Percentiles rank a stretch among this genome's conserved stretches.
Evolutionary conservation across 805 yeast genomes (phyloP).

Genomic region (Kodamaea laetipori): DNA sequence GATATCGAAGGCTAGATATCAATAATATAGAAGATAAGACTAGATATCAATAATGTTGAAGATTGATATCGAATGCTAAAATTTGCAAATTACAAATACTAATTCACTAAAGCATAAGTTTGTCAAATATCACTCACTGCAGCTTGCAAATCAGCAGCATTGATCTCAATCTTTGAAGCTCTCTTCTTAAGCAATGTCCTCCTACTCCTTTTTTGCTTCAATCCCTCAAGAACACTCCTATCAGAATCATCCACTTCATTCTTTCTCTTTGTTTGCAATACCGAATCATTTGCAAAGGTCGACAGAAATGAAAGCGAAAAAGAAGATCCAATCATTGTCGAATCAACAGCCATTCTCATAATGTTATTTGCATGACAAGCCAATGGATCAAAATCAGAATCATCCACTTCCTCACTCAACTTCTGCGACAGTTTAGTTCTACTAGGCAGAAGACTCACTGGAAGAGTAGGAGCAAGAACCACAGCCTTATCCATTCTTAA

Average conservation of each 20-base stretch:
- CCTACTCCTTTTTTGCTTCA: conserved; percentile 19
- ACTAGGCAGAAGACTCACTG: background rate
- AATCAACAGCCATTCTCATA: conserved; percentile 49
- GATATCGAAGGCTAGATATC: too few relatives aligned
- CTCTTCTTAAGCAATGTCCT: conserved; percentile 16
- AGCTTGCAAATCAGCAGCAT: conserved; percentile 38
- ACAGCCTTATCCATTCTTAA: conserved; percentile 13
- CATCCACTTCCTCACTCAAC: conserved; percentile 16
- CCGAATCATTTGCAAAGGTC: conserved; percentile 37
- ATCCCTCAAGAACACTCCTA: conserved; percentile 22
- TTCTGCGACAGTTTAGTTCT: conserved; percentile 6
- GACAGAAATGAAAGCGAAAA: conserved; percentile 40
- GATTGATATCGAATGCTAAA: too few relatives aligned
- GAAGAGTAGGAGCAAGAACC: background rate
- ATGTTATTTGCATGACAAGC: conserved; percentile 51
- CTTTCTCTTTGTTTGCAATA: conserved; percentile 22
- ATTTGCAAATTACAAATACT: too few relatives aligned
- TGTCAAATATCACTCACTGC: conserved; percentile 25
- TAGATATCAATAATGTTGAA: too few relatives aligned
- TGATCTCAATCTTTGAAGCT: conserved; percentile 35
- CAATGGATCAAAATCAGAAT: conserved; percentile 37
- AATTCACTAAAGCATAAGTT: too few relatives aligned
- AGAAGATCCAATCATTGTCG: conserved; percentile 47
- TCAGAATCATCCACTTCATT: conserved; percentile 22
- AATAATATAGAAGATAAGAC: too few relatives aligned